Evolutionary conservation across 139 green algal species (phyloP).

Genomic region (Chlorella sorokiniana): DNA sequence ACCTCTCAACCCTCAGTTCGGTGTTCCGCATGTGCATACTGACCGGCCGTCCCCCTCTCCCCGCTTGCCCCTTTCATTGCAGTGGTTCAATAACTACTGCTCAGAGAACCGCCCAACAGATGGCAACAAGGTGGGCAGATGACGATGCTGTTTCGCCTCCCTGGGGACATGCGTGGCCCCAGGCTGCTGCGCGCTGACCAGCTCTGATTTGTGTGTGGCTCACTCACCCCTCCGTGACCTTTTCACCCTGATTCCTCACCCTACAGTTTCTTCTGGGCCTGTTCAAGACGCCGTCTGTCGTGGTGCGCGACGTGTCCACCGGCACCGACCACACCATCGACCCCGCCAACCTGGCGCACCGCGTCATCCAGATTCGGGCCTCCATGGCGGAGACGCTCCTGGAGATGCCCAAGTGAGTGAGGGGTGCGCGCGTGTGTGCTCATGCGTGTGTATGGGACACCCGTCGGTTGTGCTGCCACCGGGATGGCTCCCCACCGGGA

Average conservation of each 20-base stretch:
- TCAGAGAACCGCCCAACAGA: conserved; percentile 30
- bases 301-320: conserved; percentile 22
- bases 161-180: background rate
- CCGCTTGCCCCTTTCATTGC: too few relatives aligned
- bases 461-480: background rate
- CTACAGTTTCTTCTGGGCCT: conserved; percentile 21
- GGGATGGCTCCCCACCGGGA: background rate
- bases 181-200: background rate
- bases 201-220: background rate
- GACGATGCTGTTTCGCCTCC: background rate
- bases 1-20: too few relatives aligned
- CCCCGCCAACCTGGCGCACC: conserved; percentile 44
- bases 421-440: background rate
- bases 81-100: conserved; percentile 47
- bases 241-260: too few relatives aligned
- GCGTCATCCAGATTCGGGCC: conserved; percentile 36
- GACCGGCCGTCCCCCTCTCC: too few relatives aligned
- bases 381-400: conserved; percentile 42
- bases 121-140: conserved; percentile 38
- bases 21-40: too few relatives aligned
- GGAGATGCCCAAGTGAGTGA: conserved; percentile 35
- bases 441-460: background rate
- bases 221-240: background rate
- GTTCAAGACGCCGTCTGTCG: background rate
- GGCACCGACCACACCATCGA: conserved; percentile 34